Evolutionary conservation across 2,329 filamentous ascomycete species (phyloP).

Genomic region (Ophiostoma triangulosporum): DNA sequence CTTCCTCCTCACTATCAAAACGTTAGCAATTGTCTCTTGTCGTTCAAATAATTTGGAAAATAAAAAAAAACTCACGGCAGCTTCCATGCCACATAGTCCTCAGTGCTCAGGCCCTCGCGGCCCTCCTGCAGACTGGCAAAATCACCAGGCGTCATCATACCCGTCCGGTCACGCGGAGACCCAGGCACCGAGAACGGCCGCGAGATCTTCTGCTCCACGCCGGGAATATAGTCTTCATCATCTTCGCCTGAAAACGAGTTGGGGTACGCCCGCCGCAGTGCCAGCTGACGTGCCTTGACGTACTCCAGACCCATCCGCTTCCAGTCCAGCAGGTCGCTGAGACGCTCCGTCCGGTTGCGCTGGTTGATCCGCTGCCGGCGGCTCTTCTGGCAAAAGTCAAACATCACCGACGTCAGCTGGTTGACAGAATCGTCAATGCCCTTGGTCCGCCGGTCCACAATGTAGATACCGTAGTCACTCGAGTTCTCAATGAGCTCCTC

Average conservation of each 20-base stretch:
- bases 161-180: conserved; percentile 75
- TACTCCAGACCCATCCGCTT: conserved; percentile 99
- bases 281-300: conserved; percentile 89
- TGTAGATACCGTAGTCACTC: conserved; percentile 96
- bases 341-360: conserved; percentile 85
- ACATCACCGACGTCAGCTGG: conserved; percentile 85
- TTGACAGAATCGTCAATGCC: conserved; percentile 96
- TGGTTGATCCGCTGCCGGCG: conserved; percentile 97
- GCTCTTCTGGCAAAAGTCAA: conserved; percentile 85
- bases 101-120: conserved; percentile 80
- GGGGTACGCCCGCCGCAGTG: conserved; percentile 82
- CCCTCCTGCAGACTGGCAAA: conserved; percentile 95
- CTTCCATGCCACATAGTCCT: conserved; percentile 98
- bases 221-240: conserved; percentile 81
- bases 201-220: conserved; percentile 88
- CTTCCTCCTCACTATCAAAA: conserved; percentile 70
- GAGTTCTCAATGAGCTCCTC: conserved; percentile 98
- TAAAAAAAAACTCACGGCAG: conserved; percentile 60
- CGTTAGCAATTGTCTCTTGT: conserved; percentile 18
- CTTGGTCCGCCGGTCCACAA: conserved; percentile 90
- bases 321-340: conserved; percentile 95
- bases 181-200: conserved; percentile 88
- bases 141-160: conserved; percentile 98
- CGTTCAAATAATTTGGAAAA: background rate
- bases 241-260: conserved; percentile 68